Evolutionary conservation across 495 filamentous ascomycete species (phyloP), one percentile per base, ranked within the genome.

Genomic region (Cetradonia linearis): DNA sequence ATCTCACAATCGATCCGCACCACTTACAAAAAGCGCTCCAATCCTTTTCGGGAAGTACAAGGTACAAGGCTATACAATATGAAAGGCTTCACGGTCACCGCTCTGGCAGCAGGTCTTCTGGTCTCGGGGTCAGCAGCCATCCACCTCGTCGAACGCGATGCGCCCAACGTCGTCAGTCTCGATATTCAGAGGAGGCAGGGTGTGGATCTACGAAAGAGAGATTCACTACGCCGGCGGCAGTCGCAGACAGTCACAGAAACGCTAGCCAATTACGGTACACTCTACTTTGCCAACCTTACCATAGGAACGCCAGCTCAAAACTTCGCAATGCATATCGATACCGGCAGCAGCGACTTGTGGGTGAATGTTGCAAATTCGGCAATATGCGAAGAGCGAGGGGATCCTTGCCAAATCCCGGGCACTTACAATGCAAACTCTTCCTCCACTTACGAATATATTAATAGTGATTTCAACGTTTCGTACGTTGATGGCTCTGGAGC

Each of bases 291-390:
- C 60, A 89, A 89, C 68, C 74, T 81, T 40, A 85, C 81, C 13
- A 65, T 93, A 61, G 88, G 88, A 38, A 89, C 88, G 20, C 88
- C 87, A 23, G 64, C 77, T 25, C 83, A 85, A 64, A 71, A 65
- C 5, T 55, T 91, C n/a, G 76, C 81, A 27, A 66, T 92, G 67
- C 82, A 88, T 62, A 67, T 93, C 56, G 88, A 93, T 65, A 93
- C 88, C 11, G 88, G 88, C 31, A 94, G 89, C 69, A 93, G 88
- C 65, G 91, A 97, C 73, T 72, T 96, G 3, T 96, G 91, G 91
- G 56, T 36, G 5, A 65, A 62, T 38, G 50, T 33, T 20, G 27
- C 50, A 2, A 42, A 60, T 34, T 65, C 63, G 20, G 37, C 37
- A 46, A 62, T 59, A 30, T 65, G 63, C 59, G 34, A 55, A 18